Base-by-base conservation (phyloP, 495 filamentous ascomycete species). In the Aspergillus campestris region DNA sequence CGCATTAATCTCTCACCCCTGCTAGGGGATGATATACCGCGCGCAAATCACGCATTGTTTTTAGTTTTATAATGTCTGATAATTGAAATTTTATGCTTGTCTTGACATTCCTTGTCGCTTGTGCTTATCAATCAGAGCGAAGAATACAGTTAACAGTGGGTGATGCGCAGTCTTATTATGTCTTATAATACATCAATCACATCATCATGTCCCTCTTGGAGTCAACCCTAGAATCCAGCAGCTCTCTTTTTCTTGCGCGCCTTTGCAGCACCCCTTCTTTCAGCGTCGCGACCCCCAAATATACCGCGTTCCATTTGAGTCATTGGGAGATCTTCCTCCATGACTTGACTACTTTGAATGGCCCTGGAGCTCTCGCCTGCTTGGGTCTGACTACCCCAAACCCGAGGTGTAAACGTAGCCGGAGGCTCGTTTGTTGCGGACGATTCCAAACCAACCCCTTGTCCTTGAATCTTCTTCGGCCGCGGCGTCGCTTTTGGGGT, bases 231-330 rank as follows among this genome's bases (percentile, higher is more conserved):
- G 46, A 74, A 74, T 12, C 71, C 71, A 34, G 60, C 66, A 31
- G 62, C 62, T 40, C 65, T 52, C 55, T 65, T 64, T 56, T 71
- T 68, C 46, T 66, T 70, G 40, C 58, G 70, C 18, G 45, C 29
- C 47, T 68, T 69, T 8, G 47, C 39, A 9, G 31, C 47, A 15
- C 31, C 48, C 36, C 58, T 67, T 40, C 55, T 57, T 31, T 34
- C 51, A 14, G 47, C 50, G 42, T 64, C 57, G 27, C 69, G 61
- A 40, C 65, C 50, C 24, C 68, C 66, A 40, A 69, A 70, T 13
- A 47, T 43, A 5, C 71, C 72, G 28, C 65, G 62, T 39, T 75
- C 67, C 14, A 58, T 51, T 48, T 73, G 69, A n/a, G 64, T 73
- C 67, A 66, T 67, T n/a, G 56, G 63, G 31, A 58, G 48, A 11